Conservation (phyloP, 352 stramenopile genomes). For the Phytophthora lateralis region DNA sequence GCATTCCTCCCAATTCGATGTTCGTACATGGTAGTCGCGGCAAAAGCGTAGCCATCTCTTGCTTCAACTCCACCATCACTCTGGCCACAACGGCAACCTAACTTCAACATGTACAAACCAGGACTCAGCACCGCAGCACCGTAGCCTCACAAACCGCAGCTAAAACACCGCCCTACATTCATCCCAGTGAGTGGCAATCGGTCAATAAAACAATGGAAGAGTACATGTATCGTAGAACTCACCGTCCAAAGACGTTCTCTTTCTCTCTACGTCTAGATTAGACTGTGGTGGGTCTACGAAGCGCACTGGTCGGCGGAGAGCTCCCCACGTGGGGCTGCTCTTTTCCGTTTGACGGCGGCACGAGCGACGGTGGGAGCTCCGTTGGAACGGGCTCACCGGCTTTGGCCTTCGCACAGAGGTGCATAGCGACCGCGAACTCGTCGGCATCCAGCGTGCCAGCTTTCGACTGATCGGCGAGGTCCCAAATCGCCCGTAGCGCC, state of each 20-base stretch:
- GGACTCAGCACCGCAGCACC: neutral
- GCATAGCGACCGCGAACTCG: constrained; percentile 93
- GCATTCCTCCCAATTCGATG: constrained; percentile 10
- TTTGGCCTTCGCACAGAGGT: constrained; percentile 77
- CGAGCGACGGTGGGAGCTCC: constrained; percentile 52
- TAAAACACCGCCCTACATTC: no score
- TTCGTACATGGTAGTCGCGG: constrained; percentile 1
- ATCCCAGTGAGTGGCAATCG: neutral
- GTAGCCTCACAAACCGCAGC: neutral
- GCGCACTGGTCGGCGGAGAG: constrained; percentile 19
- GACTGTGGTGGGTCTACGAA: constrained; percentile 20
- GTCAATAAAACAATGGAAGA: neutral
- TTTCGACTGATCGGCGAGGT: constrained; percentile 90
- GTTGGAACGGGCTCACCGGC: constrained; percentile 73
- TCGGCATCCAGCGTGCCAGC: constrained; percentile 88
- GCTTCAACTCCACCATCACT: constrained; percentile 35
- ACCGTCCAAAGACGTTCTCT: constrained; percentile 1
- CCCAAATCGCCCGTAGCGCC: constrained; percentile 87
- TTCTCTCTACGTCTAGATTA: constrained; percentile 19
- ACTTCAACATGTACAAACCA: constrained; percentile 11
- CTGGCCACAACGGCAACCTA: constrained; percentile 14
- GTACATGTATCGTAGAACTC: constrained; percentile 8
- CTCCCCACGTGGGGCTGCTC: constrained; percentile 3
- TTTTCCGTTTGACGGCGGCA: constrained; percentile 62
- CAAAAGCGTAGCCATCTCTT: constrained; percentile 13